Evolutionary conservation across 345 rosid genomes (phyloP), one percentile per base, ranked within the genome.

Genomic region (Salix brachista): DNA sequence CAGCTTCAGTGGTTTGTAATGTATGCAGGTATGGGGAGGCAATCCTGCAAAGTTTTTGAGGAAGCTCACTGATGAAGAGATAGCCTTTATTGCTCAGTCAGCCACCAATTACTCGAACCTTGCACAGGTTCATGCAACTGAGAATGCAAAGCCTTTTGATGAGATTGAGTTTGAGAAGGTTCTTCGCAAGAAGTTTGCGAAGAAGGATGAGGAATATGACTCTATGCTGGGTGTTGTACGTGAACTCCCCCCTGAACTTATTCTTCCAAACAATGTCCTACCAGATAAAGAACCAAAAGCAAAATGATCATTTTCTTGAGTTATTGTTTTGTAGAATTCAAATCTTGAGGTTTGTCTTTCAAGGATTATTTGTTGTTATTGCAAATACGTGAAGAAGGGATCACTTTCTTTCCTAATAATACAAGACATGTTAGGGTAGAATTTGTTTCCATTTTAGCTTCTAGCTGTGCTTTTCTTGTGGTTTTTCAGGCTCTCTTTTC

Each of bases 11-110:
- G 65, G 60, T 14, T 67, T 37, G 46, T 42, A 42, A 37, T 60
- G 19, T 69, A 46, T 69, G 81, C 85, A 93, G 99, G 90, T 95
- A 44, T 95, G 97, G 98, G 99, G 90, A 86, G 99, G 99, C 78
- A 95, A 95, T 81, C 97, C 99, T 13, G 99, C 98, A 73, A 91
- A 82, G 85, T 95, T 95, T 81, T 84, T 95, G 85, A 88, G 99
- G 82, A 90, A 91, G 90, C 91, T 95, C 64, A 87, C 87, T 11
- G 90, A 86, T 25, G 87, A 87, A 72, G 99, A 95, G 87, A 85
- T 83, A 67, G 85, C 88, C 58, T 93, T 93, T 77, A 87, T 93
- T 86, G 69, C 97, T 44, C 80, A 88, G 78, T 90, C 98, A 61
- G 96, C 97, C 65, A 74, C 84, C 81, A 93, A 90, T 82, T 95